Base-by-base conservation (phyloP, 1,284 basidiomycete genomes). In the Cryptococcus wingfieldii region DNA sequence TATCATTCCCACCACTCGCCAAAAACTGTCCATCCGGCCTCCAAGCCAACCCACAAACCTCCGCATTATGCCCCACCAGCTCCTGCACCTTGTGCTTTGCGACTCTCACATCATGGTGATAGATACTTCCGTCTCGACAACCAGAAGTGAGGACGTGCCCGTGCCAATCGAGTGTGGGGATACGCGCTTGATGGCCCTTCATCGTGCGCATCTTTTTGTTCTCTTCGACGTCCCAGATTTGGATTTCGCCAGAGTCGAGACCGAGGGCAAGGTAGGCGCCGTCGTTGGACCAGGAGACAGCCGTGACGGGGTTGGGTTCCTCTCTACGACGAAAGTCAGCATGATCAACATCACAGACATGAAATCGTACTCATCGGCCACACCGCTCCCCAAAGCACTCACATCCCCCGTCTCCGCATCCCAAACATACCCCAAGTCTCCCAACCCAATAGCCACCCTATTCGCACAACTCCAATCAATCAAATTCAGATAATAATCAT, bases 401-500 rank as follows among this genome's bases (percentile, higher is more conserved):
- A 98, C 94, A 6, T 83, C 78, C 3, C 94, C 95, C 0, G 87
- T 87, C 68, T 95, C 90, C 0, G 93, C 94, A 63, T 86, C 88
- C 96, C 95, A 98, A 52, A 95, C 84, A 75, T 94, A 98, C 0
- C 88, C 88, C 50, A 82, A 81, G 44, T 86, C 84, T 31, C 85
- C 88, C 4, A 97, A 83, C 0, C 89, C 93, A 56, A 97, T 92
- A 1, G 89, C 91, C 4, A 98, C 84, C 37, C 87, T 79, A 76
- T 98, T 98, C 56, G 84, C 83, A 34, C 82, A 82, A 38, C 88
- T 89, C 95, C 95, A 99, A 44, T 87, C 84, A 54, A 98, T 78
- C 38, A 98, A 81, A 74, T 98, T 98, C 67, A 97, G 85, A 74
- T 99, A 98, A 76, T 96, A 98, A 77, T 99, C 96, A 65, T 98